phyloP scores from a whole-genome alignment of 2,329 filamentous ascomycete genomes.

The Colletotrichum sp. region DNA sequence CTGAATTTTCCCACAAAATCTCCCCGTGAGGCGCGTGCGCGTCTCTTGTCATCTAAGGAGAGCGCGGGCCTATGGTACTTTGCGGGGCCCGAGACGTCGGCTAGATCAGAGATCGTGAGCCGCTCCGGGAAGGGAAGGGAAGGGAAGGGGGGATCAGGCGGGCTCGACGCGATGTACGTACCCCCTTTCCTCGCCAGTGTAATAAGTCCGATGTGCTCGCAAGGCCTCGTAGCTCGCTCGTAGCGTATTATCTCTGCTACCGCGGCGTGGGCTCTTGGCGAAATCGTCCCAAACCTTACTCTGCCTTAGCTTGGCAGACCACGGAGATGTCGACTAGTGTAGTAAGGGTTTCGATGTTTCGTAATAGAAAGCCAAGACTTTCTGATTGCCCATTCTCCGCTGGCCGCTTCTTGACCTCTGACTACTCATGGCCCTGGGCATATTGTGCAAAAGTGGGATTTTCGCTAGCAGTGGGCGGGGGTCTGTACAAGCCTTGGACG shows the following conservation, averaged over 20 bases:
- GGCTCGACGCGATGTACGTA: neutral
- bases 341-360: conserved; percentile 20
- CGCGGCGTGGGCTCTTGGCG: neutral
- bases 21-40: neutral
- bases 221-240: neutral
- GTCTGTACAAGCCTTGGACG: neutral
- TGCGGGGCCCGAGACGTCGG: conserved; percentile 16
- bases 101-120: conserved; percentile 22
- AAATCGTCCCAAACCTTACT: neutral
- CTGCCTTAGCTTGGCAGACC: neutral
- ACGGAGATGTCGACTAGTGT: conserved; percentile 17
- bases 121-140: neutral
- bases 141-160: neutral
- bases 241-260: neutral
- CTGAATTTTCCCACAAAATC: neutral
- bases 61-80: neutral
- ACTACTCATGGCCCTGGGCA: neutral
- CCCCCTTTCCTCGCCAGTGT: neutral
- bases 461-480: neutral
- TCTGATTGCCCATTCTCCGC: conserved; percentile 8
- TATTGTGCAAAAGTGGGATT: neutral
- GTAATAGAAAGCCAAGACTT: neutral
- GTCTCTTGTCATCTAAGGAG: neutral
- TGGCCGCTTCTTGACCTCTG: neutral
- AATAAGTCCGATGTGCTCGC: neutral